These are phyloP conservation scores for Telfairia occidentalis DNA, from an alignment of 331 rosid genomes.

Conservation along the genomic window DNA sequence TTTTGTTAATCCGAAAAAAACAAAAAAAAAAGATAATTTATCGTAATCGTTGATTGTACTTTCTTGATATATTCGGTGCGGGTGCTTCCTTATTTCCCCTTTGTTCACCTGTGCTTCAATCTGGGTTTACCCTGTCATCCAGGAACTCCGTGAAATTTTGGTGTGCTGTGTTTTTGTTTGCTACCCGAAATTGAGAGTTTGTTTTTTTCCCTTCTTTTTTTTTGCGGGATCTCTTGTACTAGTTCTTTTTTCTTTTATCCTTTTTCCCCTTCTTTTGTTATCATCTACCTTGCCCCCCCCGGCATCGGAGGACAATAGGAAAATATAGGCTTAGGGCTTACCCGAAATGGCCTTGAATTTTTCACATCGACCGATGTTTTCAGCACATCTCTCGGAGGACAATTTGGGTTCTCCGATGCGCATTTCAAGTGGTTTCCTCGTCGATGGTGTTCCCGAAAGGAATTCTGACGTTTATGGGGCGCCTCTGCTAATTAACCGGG, in stretches of 20 bases:
- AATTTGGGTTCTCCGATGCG: constrained; percentile 19
- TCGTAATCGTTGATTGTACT: background rate
- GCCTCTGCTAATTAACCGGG: constrained; percentile 19
- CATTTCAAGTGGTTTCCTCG: constrained; percentile 23
- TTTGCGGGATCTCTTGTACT: constrained; percentile 23
- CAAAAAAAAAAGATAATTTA: background rate
- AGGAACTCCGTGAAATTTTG: constrained; percentile 57
- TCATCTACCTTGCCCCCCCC: background rate
- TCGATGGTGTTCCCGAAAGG: constrained; percentile 23
- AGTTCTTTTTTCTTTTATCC: background rate
- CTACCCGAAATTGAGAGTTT: constrained; percentile 46
- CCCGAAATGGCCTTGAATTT: constrained; percentile 32
- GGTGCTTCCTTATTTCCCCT: background rate
- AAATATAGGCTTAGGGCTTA: background rate
- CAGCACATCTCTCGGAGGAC: constrained; percentile 22
- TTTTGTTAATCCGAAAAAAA: background rate
- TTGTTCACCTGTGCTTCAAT: background rate
- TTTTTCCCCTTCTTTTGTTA: background rate
- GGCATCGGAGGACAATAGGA: background rate
- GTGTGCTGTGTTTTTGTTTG: constrained; percentile 52
- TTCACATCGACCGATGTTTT: constrained; percentile 16
- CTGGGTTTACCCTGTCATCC: background rate
- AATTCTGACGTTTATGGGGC: constrained; percentile 14
- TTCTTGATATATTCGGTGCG: background rate
- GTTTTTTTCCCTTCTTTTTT: constrained; percentile 21